Percentiles rank a stretch among this genome's conserved stretches.
phyloP scores from a whole-genome alignment of 306 rosid genomes.

The Quercus gilva region DNA sequence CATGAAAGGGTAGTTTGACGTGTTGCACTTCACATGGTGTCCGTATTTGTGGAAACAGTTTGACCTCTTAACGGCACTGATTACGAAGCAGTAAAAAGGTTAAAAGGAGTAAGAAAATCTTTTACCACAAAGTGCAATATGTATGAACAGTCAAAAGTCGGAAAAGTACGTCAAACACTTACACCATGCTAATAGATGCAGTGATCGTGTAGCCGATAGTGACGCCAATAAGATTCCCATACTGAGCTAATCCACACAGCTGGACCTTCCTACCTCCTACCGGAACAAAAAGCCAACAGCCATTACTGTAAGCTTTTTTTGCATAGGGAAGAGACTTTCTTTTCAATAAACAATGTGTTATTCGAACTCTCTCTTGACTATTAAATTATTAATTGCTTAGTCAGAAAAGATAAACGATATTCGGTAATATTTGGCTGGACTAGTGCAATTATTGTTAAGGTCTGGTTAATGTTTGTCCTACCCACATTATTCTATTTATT shows the following conservation, averaged over 20 bases:
- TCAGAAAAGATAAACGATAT: background rate
- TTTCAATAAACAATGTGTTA: background rate
- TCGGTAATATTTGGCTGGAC: no score
- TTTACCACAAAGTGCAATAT: no score
- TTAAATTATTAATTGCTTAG: background rate
- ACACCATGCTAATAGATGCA: conserved; percentile 97
- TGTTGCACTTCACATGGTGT: conserved; percentile 49
- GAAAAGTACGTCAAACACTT: conserved; percentile 23
- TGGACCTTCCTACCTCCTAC: conserved; percentile 78
- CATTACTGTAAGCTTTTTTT: background rate
- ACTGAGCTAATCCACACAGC: conserved; percentile 93
- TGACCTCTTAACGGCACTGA: conserved; percentile 86
- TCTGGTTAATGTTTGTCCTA: no score
- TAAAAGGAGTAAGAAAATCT: background rate
- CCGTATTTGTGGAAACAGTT: conserved; percentile 88
- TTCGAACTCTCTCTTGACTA: background rate
- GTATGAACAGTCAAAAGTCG: no score
- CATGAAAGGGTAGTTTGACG: conserved; percentile 72
- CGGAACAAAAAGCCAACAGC: background rate
- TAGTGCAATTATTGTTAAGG: no score
- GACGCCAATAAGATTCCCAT: conserved; percentile 73
- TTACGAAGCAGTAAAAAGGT: background rate
- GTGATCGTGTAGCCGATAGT: conserved; percentile 94
- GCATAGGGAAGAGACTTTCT: background rate
- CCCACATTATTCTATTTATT: no score